A percentile compares a stretch with the other conserved stretches of the same genome.
Conservation (phyloP, 2,329 filamentous ascomycete genomes). For the Ophiocordyceps robertsii region DNA sequence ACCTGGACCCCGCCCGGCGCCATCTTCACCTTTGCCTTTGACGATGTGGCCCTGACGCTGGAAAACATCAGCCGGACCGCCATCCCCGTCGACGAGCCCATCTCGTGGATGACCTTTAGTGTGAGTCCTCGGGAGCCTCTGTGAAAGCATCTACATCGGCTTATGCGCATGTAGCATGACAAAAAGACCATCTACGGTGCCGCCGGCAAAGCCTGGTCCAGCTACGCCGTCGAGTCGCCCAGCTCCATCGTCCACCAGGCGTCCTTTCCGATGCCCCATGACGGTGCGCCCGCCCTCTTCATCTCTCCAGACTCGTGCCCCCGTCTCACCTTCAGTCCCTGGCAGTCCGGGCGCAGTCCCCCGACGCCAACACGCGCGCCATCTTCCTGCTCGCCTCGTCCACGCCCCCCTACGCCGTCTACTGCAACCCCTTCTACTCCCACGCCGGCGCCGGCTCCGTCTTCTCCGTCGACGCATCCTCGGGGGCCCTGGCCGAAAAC, state of each 20-base stretch:
- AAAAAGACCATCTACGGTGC: constrained; percentile 80
- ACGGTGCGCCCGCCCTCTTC: constrained; percentile 41
- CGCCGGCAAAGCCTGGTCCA: constrained; percentile 89
- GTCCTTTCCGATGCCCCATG: constrained; percentile 62
- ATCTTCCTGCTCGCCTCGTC: constrained; percentile 78
- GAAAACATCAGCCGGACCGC: constrained; percentile 67
- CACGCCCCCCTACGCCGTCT: constrained; percentile 67
- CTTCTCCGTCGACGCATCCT: constrained; percentile 40
- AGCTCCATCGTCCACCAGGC: constrained; percentile 62
- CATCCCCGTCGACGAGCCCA: constrained; percentile 72
- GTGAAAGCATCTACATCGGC: too few species aligned
- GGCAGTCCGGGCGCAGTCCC: constrained; percentile 51
- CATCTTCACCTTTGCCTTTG: constrained; percentile 81
- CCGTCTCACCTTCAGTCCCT: too few species aligned
- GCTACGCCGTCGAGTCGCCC: constrained; percentile 62
- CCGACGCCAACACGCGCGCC: constrained; percentile 69
- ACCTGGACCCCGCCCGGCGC: constrained; percentile 84
- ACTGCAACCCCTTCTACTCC: constrained; percentile 84
- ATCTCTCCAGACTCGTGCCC: constrained; percentile 4
- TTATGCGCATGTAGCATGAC: constrained; percentile 61
- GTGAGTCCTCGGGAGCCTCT: constrained; percentile 34
- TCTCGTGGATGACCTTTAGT: constrained; percentile 89
- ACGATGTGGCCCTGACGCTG: constrained; percentile 65
- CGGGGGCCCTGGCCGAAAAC: constrained; percentile 47
- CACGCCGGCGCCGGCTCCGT: constrained; percentile 73